Conservation (phyloP, 2,329 filamentous ascomycete genomes). For the Teratosphaeria pseudoeucalypti region DNA sequence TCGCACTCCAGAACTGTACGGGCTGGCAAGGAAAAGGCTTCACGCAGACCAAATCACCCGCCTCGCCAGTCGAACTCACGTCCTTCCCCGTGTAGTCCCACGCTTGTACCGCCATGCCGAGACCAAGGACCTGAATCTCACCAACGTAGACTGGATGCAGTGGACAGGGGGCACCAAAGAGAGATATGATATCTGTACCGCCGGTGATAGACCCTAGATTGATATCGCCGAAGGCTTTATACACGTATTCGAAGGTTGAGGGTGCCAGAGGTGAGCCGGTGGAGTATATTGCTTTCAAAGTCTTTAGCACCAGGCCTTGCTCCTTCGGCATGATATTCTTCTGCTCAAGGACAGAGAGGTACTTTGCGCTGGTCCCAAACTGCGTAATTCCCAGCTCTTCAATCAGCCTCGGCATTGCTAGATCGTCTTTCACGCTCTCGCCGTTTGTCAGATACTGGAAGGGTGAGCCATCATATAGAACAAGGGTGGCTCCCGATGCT, state of each 20-base stretch:
- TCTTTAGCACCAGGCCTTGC: constrained; percentile 46
- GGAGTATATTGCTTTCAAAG: constrained; percentile 78
- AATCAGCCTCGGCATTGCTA: constrained; percentile 74
- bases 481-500: constrained; percentile 68
- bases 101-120: constrained; percentile 42
- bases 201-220: constrained; percentile 91
- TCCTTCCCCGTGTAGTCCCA: constrained; percentile 46
- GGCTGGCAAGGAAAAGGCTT: constrained; percentile 85
- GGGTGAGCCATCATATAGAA: constrained; percentile 87
- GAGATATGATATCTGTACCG: constrained; percentile 90
- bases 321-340: constrained; percentile 51
- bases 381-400: constrained; percentile 76
- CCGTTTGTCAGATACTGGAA: constrained; percentile 50
- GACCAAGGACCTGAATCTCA: constrained; percentile 40
- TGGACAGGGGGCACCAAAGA: constrained; percentile 75
- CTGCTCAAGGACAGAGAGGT: constrained; percentile 82
- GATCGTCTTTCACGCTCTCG: constrained; percentile 52
- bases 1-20: constrained; percentile 71
- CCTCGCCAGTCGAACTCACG: constrained; percentile 51
- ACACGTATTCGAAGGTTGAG: constrained; percentile 85
- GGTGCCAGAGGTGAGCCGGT: constrained; percentile 88
- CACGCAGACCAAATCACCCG: constrained; percentile 81
- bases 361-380: constrained; percentile 91
- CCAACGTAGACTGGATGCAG: constrained; percentile 40
- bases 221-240: constrained; percentile 71